Percentiles rank a stretch among this genome's conserved stretches.
Conservation (phyloP, 2,329 filamentous ascomycete genomes). For the Fusarium goolgardi region DNA sequence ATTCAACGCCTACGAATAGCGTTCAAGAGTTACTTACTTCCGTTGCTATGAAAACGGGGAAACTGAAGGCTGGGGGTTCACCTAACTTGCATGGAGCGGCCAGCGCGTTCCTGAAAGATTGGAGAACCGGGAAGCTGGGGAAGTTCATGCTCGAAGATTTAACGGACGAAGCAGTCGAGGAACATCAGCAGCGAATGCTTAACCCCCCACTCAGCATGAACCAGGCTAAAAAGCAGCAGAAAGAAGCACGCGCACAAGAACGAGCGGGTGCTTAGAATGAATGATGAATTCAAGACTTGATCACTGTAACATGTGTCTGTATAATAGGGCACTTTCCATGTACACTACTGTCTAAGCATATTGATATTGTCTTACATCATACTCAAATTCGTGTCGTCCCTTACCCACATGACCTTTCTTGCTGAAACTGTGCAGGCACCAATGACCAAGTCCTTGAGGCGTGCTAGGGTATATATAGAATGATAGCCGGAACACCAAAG, state of each 20-base stretch:
- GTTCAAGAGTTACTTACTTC: conserved; percentile 76
- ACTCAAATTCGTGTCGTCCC: conserved; percentile 14
- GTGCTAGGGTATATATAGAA: conserved; percentile 39
- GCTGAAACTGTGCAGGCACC: conserved; percentile 28
- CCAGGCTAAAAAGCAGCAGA: conserved; percentile 75
- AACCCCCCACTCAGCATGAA: conserved; percentile 69
- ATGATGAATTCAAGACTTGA: conserved; percentile 22
- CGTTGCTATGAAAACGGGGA: conserved; percentile 79
- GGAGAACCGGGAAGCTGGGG: conserved; percentile 81
- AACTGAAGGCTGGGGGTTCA: conserved; percentile 77
- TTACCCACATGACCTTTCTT: conserved; percentile 22
- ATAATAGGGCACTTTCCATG: conserved; percentile 27
- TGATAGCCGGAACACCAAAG: conserved; percentile 25
- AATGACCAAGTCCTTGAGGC: conserved; percentile 20
- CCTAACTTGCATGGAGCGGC: conserved; percentile 80
- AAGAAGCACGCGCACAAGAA: conserved; percentile 65
- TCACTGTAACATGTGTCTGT: conserved; percentile 26
- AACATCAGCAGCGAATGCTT: conserved; percentile 59
- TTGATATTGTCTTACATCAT: conserved; percentile 30
- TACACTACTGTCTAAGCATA: conserved; percentile 36
- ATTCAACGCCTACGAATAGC: conserved; percentile 83
- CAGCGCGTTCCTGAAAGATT: conserved; percentile 82
- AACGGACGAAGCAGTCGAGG: conserved; percentile 65
- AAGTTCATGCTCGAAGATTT: conserved; percentile 84
- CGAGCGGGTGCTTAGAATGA: conserved; percentile 47